Evolutionary conservation across 1,139 yeast genomes (phyloP).

Genomic region (Suhomyces bokatorum): DNA sequence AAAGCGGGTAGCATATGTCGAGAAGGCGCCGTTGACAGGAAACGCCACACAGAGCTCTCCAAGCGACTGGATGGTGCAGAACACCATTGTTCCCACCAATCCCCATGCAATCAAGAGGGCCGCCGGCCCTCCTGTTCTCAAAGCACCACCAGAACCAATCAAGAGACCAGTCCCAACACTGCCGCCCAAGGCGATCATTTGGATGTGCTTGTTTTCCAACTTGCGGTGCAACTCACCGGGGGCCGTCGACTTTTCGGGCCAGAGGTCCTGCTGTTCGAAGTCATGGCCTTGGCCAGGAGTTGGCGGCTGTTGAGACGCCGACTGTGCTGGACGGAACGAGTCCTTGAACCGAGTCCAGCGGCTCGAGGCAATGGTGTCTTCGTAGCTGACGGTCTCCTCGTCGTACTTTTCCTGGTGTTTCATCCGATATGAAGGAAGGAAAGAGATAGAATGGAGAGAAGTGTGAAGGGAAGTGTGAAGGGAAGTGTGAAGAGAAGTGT

Average conservation of each 20-base stretch:
- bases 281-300: slow-evolving; percentile 39
- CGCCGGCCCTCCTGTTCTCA: slow-evolving; percentile 78
- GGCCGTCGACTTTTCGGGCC: slow-evolving; percentile 22
- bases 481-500: too few relatives aligned
- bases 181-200: slow-evolving; percentile 50
- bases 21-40: slow-evolving; percentile 64
- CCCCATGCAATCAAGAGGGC: slow-evolving; percentile 71
- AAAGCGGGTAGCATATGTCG: slow-evolving; percentile 56
- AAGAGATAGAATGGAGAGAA: too few relatives aligned
- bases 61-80: slow-evolving; percentile 55
- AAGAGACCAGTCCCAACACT: slow-evolving; percentile 48
- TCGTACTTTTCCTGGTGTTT: not conserved
- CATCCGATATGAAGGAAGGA: not conserved
- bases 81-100: slow-evolving; percentile 46
- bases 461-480: too few relatives aligned
- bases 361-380: not conserved
- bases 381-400: slow-evolving; percentile 1
- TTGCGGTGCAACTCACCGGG: slow-evolving; percentile 37
- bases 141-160: slow-evolving; percentile 73
- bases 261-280: slow-evolving; percentile 14
- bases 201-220: slow-evolving; percentile 43
- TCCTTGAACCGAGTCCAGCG: slow-evolving; percentile 15
- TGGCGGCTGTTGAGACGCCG: slow-evolving; percentile 5
- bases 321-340: slow-evolving; percentile 16
- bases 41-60: slow-evolving; percentile 64